A percentile compares a stretch with the other conserved stretches of the same genome.
These are phyloP conservation scores for Leucocoprinus leucothites DNA, from an alignment of 768 basidiomycete genomes.

Conservation along the genomic window DNA sequence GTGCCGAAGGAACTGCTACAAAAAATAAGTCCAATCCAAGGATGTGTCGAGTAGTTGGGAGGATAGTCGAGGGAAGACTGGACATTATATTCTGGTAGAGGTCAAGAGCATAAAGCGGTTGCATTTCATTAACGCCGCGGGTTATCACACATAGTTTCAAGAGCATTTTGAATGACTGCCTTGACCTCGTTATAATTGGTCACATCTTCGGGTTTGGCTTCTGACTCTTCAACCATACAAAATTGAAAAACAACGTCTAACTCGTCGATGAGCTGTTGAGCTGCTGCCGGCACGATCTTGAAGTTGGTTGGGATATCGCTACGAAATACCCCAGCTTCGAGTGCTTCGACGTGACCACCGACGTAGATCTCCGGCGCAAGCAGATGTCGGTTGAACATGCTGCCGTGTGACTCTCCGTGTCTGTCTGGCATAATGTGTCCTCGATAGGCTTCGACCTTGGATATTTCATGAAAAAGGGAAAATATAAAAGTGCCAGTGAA, in stretches of 20 bases:
- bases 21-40: too few species aligned
- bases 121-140: too few species aligned
- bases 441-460: constrained; percentile 93
- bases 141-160: constrained; percentile 89
- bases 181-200: constrained; percentile 96
- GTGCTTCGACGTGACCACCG: constrained; percentile 96
- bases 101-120: too few species aligned
- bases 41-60: too few species aligned
- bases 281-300: constrained; percentile 86
- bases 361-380: constrained; percentile 97
- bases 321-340: constrained; percentile 97
- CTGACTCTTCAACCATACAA: constrained; percentile 83
- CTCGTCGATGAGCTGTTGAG: constrained; percentile 90
- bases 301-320: constrained; percentile 95
- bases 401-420: constrained; percentile 89
- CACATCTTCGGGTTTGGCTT: constrained; percentile 75
- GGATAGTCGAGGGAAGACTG: too few species aligned
- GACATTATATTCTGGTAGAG: too few species aligned
- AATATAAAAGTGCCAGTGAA: constrained; percentile 1
- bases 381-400: constrained; percentile 95
- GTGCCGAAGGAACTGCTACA: too few species aligned
- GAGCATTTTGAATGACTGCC: constrained; percentile 66
- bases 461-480: constrained; percentile 1
- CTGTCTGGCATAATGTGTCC: constrained; percentile 95
- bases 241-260: constrained; percentile 91